A percentile compares a stretch with the other conserved stretches of the same genome.
These are phyloP conservation scores for Colletotrichum sp. DNA, from an alignment of 2,329 filamentous ascomycete genomes.

Conservation along the genomic window DNA sequence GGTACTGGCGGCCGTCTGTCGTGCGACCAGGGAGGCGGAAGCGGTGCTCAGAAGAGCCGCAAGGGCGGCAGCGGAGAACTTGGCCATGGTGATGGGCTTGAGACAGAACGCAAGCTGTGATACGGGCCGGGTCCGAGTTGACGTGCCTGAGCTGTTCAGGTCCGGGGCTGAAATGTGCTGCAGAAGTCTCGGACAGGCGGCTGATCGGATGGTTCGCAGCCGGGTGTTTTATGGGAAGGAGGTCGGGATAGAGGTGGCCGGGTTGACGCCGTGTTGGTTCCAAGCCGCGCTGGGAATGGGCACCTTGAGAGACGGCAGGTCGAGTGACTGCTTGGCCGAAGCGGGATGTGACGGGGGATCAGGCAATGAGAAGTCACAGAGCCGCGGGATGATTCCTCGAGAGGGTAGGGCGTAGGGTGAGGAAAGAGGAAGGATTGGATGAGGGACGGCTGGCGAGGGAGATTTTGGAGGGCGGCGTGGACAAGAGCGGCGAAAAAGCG, in stretches of 20 bases:
- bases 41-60: slow-evolving; percentile 14
- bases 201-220: background rate
- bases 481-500: background rate
- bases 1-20: slow-evolving; percentile 36
- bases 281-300: background rate
- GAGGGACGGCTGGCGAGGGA: background rate
- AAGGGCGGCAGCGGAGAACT: slow-evolving; percentile 2
- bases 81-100: background rate
- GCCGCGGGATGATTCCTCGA: background rate
- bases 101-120: background rate
- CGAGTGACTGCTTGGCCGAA: background rate
- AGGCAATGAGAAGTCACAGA: background rate
- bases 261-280: background rate
- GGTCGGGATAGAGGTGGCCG: background rate
- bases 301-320: slow-evolving; percentile 9
- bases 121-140: background rate
- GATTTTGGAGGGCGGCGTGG: background rate
- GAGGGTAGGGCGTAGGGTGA: background rate
- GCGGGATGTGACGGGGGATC: background rate
- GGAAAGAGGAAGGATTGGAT: background rate
- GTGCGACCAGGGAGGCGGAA: slow-evolving; percentile 24
- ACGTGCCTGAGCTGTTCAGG: background rate
- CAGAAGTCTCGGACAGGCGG: background rate
- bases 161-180: background rate
- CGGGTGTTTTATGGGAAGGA: slow-evolving; percentile 7